Evolutionary conservation across 371 early-diverging fungal species (phyloP), one percentile per base, ranked within the genome.

Genomic region (Mortierella polycephala): DNA sequence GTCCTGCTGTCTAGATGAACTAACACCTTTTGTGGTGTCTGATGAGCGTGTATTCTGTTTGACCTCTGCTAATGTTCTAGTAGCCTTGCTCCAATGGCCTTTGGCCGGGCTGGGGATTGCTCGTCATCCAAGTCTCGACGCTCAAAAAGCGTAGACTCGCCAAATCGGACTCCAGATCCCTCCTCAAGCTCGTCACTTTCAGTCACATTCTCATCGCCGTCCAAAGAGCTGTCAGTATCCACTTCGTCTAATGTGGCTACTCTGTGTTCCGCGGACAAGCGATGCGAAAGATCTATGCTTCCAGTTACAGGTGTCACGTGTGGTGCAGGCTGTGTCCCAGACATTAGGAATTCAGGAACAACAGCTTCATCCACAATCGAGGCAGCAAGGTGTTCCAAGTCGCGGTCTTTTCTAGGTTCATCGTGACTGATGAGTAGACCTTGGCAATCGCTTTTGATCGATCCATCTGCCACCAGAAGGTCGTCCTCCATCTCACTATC

Each of bases 1-100:
- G 84, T 86, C 85, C 84, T 87, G 87, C 87, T 87, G 87, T 86
- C 89, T 81, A 85, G 81, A 86, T 84, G 86, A 85, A 88, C 87
- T 82, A 85, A 85, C 86, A 85, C 85, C 86, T 85, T 85, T 85
- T 85, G 85, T 86, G 84, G 87, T 87, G 74, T 86, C 86, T 86
- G 83, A 85, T 87, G 81, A 87, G 88, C 87, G 87, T 85, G 85
- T 80, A 87, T 83, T 87, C 84, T 71, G 87, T n/a, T n/a, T n/a
- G n/a, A n/a, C n/a, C n/a, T n/a, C n/a, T n/a, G n/a, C n/a, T n/a
- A n/a, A n/a, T n/a, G n/a, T n/a, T n/a, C n/a, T n/a, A n/a, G n/a
- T n/a, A n/a, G n/a, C n/a, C n/a, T n/a, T n/a, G n/a, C n/a, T n/a
- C n/a, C n/a, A n/a, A n/a, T n/a, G n/a, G n/a, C n/a, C n/a, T n/a